phyloP scores from a whole-genome alignment of 306 rosid genomes.

The Glycine latifolia region DNA sequence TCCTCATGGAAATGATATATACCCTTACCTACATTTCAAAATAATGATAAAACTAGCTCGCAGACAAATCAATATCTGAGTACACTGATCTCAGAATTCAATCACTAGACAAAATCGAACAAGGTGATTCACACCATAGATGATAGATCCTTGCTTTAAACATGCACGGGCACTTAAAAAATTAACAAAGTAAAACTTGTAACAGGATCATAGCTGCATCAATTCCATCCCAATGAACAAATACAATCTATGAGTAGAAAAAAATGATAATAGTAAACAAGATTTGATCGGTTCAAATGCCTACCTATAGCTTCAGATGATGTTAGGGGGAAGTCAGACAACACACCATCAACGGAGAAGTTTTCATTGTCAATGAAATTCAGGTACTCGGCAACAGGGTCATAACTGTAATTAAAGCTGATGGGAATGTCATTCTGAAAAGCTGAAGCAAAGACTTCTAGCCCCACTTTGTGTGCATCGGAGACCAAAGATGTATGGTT shows the following conservation, averaged over 20 bases:
- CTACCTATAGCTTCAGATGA: constrained; percentile 74
- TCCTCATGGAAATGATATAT: background rate
- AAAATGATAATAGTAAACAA: background rate
- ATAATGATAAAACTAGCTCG: background rate
- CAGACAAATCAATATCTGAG: background rate
- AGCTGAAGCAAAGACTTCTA: constrained; percentile 75
- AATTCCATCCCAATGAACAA: constrained; percentile 10
- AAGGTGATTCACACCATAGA: constrained; percentile 13
- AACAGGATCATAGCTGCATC: background rate
- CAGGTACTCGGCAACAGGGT: constrained; percentile 77
- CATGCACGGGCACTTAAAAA: constrained; percentile 2
- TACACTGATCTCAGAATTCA: constrained; percentile 3
- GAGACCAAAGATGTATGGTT: constrained; percentile 66
- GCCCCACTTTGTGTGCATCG: constrained; percentile 75
- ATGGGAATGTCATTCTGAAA: constrained; percentile 63
- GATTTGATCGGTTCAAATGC: constrained; percentile 21
- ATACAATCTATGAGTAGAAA: constrained; percentile 10
- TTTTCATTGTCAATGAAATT: constrained; percentile 69
- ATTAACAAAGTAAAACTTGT: constrained; percentile 7
- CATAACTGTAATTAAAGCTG: constrained; percentile 77
- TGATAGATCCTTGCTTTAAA: constrained; percentile 10
- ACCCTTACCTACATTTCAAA: background rate
- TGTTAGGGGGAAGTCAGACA: constrained; percentile 79
- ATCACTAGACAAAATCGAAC: background rate
- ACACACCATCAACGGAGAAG: constrained; percentile 84